These are phyloP conservation scores for Cercophora samala DNA, from an alignment of 495 filamentous ascomycete genomes.

Conservation along the genomic window DNA sequence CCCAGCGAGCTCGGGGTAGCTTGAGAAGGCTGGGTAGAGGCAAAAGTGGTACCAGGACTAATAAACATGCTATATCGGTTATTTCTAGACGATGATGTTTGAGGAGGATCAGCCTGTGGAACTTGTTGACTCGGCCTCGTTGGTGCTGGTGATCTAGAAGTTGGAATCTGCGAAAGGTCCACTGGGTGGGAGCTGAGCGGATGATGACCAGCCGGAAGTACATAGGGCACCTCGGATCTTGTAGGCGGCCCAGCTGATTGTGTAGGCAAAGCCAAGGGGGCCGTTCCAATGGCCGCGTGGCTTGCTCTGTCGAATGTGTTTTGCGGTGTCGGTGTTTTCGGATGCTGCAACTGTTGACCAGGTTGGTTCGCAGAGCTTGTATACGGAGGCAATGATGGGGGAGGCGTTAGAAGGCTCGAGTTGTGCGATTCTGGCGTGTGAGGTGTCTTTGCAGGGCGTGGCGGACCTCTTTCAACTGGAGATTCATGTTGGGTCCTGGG, in stretches of 20 bases:
- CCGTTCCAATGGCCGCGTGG: no score
- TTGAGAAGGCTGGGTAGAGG: background rate
- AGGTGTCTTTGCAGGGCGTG: background rate
- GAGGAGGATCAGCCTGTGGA: background rate
- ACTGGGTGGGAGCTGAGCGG: slow-evolving; percentile 13
- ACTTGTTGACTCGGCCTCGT: background rate
- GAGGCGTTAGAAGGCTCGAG: background rate
- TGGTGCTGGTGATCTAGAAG: background rate
- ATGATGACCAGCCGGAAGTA: slow-evolving; percentile 9
- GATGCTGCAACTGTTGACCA: background rate
- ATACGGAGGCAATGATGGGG: background rate
- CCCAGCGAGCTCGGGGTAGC: no score
- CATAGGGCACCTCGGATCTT: background rate
- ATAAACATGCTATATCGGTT: background rate
- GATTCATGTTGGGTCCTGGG: background rate
- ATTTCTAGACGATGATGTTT: background rate
- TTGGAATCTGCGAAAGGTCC: background rate
- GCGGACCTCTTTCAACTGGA: background rate
- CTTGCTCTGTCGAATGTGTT: no score
- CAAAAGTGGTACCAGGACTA: background rate
- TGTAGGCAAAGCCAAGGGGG: no score
- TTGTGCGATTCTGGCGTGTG: background rate
- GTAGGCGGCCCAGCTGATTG: no score
- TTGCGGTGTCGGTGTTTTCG: no score
- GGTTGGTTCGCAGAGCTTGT: background rate